These are phyloP conservation scores for Neurospora hispaniola DNA, from an alignment of 495 filamentous ascomycete genomes.

Conservation along the genomic window DNA sequence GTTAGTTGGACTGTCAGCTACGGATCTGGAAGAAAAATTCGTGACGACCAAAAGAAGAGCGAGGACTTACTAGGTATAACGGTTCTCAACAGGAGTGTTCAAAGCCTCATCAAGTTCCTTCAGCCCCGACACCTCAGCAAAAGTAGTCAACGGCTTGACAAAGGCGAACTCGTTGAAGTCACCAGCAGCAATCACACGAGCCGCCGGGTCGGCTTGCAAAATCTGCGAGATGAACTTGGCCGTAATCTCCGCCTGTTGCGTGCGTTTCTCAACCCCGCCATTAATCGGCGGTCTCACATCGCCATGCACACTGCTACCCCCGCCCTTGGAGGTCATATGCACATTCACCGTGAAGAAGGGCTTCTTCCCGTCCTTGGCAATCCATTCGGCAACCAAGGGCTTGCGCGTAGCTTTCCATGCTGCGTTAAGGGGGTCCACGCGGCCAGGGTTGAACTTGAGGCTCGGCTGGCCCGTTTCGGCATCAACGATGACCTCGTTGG, in stretches of 20 bases:
- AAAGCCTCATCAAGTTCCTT: constrained; percentile 44
- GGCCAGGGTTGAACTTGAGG: constrained; percentile 50
- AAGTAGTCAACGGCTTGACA: constrained; percentile 38
- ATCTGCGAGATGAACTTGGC: constrained; percentile 32
- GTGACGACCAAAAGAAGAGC: too few relatives aligned
- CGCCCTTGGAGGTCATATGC: constrained; percentile 47
- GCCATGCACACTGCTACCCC: constrained; percentile 43
- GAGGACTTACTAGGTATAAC: constrained; percentile 43
- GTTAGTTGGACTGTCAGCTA: not conserved
- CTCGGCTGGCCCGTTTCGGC: constrained; percentile 11
- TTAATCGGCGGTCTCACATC: constrained; percentile 52
- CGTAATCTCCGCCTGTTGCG: constrained; percentile 37
- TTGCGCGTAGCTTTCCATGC: constrained; percentile 46
- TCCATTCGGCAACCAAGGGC: constrained; percentile 48
- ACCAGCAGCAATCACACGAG: constrained; percentile 39
- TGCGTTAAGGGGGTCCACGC: constrained; percentile 42
- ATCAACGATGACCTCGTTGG: constrained; percentile 38
- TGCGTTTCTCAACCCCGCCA: constrained; percentile 37
- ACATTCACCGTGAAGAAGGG: constrained; percentile 52
- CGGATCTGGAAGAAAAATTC: not conserved
- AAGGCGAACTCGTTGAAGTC: constrained; percentile 58
- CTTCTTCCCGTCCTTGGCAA: constrained; percentile 29
- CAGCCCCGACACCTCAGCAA: constrained; percentile 31
- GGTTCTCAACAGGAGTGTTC: constrained; percentile 33
- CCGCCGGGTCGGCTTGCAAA: constrained; percentile 29